Conservation (phyloP, 192 early-diverging fungal genomes). For the Gonapodya sp. region DNA sequence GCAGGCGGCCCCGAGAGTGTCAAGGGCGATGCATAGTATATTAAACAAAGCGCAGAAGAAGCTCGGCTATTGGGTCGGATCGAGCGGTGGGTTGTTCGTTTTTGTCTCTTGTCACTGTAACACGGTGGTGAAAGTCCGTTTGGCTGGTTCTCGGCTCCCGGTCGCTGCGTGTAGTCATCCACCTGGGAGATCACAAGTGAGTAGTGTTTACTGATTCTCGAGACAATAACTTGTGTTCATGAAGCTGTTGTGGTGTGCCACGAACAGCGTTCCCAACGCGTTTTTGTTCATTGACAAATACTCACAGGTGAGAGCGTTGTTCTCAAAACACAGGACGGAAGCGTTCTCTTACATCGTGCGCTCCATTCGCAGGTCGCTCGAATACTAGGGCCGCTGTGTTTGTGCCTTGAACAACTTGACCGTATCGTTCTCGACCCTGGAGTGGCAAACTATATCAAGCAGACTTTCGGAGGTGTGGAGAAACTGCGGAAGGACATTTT, state of each 20-base stretch:
- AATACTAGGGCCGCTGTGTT: conserved; percentile 82
- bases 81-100: background rate
- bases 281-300: conserved; percentile 93
- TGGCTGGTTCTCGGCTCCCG: no score
- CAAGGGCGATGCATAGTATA: conserved; percentile 78
- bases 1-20: conserved; percentile 76
- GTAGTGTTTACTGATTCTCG: background rate
- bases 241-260: background rate
- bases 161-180: conserved; percentile 70
- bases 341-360: background rate
- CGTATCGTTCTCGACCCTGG: conserved; percentile 42
- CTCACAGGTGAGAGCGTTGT: background rate
- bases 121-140: no score
- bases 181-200: conserved; percentile 76
- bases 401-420: conserved; percentile 64
- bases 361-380: conserved; percentile 94
- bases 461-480: conserved; percentile 55
- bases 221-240: background rate
- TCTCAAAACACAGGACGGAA: background rate
- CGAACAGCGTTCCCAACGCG: conserved; percentile 86
- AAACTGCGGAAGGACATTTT: conserved; percentile 58
- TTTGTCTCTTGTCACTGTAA: no score
- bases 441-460: conserved; percentile 55
- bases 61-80: conserved; percentile 81
- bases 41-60: conserved; percentile 72